Evolutionary conservation across 768 basidiomycete species (phyloP).

Genomic region (Cyathus striatus): DNA sequence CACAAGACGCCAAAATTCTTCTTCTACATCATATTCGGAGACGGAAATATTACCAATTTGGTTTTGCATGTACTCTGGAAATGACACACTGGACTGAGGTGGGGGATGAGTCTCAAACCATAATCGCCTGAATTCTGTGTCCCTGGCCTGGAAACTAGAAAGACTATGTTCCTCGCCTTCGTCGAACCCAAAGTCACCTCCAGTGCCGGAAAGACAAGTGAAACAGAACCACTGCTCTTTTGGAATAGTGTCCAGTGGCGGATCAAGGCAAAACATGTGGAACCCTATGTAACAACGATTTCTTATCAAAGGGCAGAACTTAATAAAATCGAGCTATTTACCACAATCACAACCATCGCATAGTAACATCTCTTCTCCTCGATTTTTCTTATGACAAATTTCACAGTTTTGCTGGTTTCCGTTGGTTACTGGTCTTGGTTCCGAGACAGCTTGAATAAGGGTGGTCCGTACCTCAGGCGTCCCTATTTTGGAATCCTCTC

Average conservation of each 20-base stretch:
- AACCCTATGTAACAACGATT: constrained; percentile 52
- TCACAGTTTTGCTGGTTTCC: constrained; percentile 75
- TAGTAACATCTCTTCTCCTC: constrained; percentile 87
- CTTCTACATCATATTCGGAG: constrained; percentile 89
- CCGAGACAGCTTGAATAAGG: constrained; percentile 22
- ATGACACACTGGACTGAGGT: constrained; percentile 21
- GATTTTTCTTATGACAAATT: constrained; percentile 85
- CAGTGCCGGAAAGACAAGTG: constrained; percentile 84
- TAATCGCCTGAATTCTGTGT: constrained; percentile 78
- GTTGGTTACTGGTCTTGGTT: constrained; percentile 18
- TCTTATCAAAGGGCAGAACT: constrained; percentile 6
- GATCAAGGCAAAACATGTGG: constrained; percentile 96
- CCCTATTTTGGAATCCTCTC: constrained; percentile 36
- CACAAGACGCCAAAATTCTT: constrained; percentile 95
- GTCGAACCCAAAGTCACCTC: constrained; percentile 96
- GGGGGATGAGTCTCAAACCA: constrained; percentile 87
- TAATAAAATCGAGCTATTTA: constrained; percentile 12
- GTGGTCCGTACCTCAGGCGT: constrained; percentile 46
- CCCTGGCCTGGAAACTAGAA: constrained; percentile 87
- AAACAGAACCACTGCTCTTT: constrained; percentile 97
- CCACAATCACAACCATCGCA: constrained; percentile 44
- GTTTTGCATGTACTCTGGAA: constrained; percentile 44
- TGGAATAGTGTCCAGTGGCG: constrained; percentile 80
- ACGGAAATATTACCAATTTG: constrained; percentile 57
- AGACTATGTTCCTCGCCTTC: constrained; percentile 96